Base-by-base conservation (phyloP, 148 eudicot genomes). In the Rhododendron ovatum region DNA sequence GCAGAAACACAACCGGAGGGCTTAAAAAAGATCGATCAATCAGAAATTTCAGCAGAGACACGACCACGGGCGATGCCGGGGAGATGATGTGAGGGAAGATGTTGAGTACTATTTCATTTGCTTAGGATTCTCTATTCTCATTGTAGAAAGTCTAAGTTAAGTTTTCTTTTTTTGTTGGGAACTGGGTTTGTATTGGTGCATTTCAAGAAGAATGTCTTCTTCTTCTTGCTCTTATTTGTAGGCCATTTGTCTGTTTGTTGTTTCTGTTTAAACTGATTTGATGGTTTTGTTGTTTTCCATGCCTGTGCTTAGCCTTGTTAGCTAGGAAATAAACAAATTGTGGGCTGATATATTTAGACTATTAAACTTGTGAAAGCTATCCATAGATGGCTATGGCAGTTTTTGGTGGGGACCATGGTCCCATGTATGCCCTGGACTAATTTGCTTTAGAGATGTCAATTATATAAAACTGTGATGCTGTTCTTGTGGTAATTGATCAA, bases 221-320 rank as follows among this genome's bases (percentile, higher is more conserved):
- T 88, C 78, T 51, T 74, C 78, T 88, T 76, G 87, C 82, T 88
- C 78, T 82, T 81, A 17, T 82, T 82, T 67, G 87, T 61, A 28
- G 77, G 63, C 67, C 78, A 45, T 81, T 84, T 78, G 80, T 20
- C 47, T 55, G 82, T 43, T 81, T 73, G 76, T 81, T 85, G 82
- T 88, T 82, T 76, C 55, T 43, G 37, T 50, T 84, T 48, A n/a
- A 59, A 20, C 71, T 83, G 28, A 84, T 84, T 71, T 14, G 5
- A n/a, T 28, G 37, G 53, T 84, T 0, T 55, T 57, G 26, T 76
- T 78, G 63, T 47, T 84, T 22, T 39, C 80, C 26, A 24, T 65
- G 33, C 77, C 51, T 75, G n/a, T 35, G 55, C 55, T 22, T 22
- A 74, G 24, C 69, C 84, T 59, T 75, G 30, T 74, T 53, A 51